Percentiles rank a stretch among this genome's conserved stretches.
phyloP scores from a whole-genome alignment of 257 asterid species.

The Solanum bukasovii region DNA sequence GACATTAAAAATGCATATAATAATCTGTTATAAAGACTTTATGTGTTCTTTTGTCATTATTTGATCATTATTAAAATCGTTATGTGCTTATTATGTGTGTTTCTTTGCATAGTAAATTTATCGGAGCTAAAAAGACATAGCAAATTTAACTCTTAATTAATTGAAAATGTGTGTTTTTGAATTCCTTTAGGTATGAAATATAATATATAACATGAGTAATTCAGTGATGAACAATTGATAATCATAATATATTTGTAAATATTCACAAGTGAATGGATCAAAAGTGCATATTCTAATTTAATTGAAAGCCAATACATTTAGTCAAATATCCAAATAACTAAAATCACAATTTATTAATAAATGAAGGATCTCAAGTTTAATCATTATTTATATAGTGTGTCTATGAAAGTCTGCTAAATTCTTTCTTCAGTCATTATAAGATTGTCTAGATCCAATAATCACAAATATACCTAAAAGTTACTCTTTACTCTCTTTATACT shows the following conservation, averaged over 20 bases:
- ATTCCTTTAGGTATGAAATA: not conserved
- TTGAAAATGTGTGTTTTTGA: not conserved
- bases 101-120: too few relatives aligned
- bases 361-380: not conserved
- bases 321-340: not conserved
- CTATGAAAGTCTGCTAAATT: not conserved
- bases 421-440: not conserved
- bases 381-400: not conserved
- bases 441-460: not conserved
- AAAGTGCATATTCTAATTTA: not conserved
- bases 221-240: not conserved
- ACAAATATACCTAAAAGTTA: not conserved
- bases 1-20: not conserved
- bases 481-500: too few relatives aligned
- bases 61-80: too few relatives aligned
- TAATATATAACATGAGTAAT: not conserved
- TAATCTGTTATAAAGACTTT: too few relatives aligned
- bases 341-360: not conserved
- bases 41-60: too few relatives aligned
- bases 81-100: too few relatives aligned
- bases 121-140: too few relatives aligned
- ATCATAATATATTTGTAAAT: not conserved
- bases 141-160: not conserved
- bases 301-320: not conserved
- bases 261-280: not conserved